Conservation (phyloP, 2,329 filamentous ascomycete species). For the Fusarium graminum region DNA sequence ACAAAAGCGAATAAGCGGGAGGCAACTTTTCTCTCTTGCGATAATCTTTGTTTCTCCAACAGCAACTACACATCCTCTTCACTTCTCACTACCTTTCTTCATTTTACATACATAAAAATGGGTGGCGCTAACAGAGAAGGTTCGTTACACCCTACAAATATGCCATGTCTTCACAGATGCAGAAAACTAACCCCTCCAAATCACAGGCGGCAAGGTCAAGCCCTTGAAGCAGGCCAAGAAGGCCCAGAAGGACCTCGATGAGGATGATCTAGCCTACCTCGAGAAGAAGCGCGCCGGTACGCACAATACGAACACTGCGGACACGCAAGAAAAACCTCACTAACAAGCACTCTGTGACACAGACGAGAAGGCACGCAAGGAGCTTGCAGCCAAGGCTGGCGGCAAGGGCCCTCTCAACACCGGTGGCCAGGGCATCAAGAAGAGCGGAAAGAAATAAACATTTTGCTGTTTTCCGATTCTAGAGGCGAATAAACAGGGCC, state of each 20-base stretch:
- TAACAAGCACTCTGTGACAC: constrained; percentile 36
- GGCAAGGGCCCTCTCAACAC: constrained; percentile 91
- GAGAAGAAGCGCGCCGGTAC: constrained; percentile 88
- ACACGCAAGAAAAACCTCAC: neutral
- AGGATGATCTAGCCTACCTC: constrained; percentile 85
- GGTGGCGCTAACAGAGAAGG: constrained; percentile 58
- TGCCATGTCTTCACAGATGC: neutral
- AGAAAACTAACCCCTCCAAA: constrained; percentile 44
- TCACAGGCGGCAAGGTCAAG: constrained; percentile 82
- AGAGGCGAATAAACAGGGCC: constrained; percentile 11
- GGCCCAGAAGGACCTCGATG: constrained; percentile 83
- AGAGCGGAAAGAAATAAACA: constrained; percentile 93
- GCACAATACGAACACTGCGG: constrained; percentile 48
- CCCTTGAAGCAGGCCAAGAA: constrained; percentile 92
- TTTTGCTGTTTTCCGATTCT: constrained; percentile 1
- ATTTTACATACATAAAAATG: constrained; percentile 49
- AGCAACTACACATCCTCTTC: constrained; percentile 11
- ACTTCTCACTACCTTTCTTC: constrained; percentile 23
- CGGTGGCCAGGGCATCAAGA: constrained; percentile 92
- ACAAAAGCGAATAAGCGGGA: constrained; percentile 40
- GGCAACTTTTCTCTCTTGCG: constrained; percentile 47
- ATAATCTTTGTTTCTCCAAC: constrained; percentile 39
- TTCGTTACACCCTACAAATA: constrained; percentile 34
- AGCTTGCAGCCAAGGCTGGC: constrained; percentile 82
- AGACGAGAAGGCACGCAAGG: constrained; percentile 90